Conservation (phyloP, 139 green algal species). For the Chlamydomonas sp. region DNA sequence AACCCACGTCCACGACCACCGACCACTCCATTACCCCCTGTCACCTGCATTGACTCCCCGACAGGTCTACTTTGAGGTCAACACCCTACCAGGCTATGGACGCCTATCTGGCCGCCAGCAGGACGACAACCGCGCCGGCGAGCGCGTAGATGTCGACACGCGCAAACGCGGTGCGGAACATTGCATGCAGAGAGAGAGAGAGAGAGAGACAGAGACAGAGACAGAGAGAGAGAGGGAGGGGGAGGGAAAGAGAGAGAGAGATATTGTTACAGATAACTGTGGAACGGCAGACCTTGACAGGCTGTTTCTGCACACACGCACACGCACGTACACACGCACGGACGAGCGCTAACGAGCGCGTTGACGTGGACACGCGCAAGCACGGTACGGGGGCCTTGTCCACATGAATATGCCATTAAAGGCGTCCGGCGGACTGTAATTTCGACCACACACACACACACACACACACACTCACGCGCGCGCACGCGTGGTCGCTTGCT, state of each 20-base stretch:
- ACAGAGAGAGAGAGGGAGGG: not conserved
- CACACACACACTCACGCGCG: not conserved
- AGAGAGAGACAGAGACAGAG: not conserved
- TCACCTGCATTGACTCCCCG: constrained; percentile 33
- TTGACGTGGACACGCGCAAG: not conserved
- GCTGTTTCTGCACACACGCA: not conserved
- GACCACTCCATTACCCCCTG: not conserved
- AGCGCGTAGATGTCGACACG: too few relatives aligned
- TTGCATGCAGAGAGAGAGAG: not conserved
- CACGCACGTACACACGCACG: too few relatives aligned
- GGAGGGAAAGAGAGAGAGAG: too few relatives aligned
- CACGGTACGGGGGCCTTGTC: too few relatives aligned
- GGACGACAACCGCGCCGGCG: constrained; percentile 58
- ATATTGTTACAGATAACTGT: not conserved
- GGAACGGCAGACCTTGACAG: too few relatives aligned
- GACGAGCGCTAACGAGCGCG: not conserved
- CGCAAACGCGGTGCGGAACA: too few relatives aligned
- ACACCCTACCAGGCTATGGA: constrained; percentile 76
- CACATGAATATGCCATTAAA: not conserved
- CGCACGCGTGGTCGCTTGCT: not conserved
- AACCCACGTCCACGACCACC: not conserved
- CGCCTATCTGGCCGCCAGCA: constrained; percentile 67
- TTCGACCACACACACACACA: too few relatives aligned
- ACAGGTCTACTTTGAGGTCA: constrained; percentile 94
- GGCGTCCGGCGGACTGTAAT: too few relatives aligned